Conservation (phyloP, 1,139 yeast genomes). For the Kurtzmaniella natalensis region DNA sequence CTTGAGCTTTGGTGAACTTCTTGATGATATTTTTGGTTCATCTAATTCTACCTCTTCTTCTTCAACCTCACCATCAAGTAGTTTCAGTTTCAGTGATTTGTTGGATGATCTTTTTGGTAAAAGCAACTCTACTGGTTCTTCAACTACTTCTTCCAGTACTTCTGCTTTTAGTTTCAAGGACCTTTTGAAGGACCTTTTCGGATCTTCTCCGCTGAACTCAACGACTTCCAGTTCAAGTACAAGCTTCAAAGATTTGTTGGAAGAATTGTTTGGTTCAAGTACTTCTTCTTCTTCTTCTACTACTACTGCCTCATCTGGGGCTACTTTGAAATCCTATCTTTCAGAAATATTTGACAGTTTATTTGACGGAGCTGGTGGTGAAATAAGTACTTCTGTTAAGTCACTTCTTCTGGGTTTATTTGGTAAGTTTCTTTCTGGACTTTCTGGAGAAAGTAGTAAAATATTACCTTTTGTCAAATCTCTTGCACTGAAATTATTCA, state of each 20-base stretch:
- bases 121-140: slow-evolving; percentile 8
- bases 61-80: background rate
- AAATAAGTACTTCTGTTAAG: background rate
- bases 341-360: too few species aligned
- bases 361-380: too few species aligned
- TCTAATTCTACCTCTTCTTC: slow-evolving; percentile 4
- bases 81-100: slow-evolving; percentile 9
- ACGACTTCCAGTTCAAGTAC: slow-evolving; percentile 6
- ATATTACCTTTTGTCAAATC: too few species aligned
- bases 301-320: slow-evolving; percentile 6
- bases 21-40: slow-evolving; percentile 4
- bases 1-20: slow-evolving; percentile 3
- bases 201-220: slow-evolving; percentile 2
- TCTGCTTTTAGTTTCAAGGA: slow-evolving; percentile 11
- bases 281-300: slow-evolving; percentile 3
- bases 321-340: slow-evolving; percentile 3
- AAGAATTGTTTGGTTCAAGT: slow-evolving; percentile 8
- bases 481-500: background rate
- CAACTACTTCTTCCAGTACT: slow-evolving; percentile 1
- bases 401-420: background rate
- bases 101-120: slow-evolving; percentile 11
- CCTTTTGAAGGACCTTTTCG: slow-evolving; percentile 12
- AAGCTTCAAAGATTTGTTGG: slow-evolving; percentile 9
- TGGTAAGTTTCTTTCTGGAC: slow-evolving; percentile 1
- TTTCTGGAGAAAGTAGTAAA: too few species aligned